phyloP scores from a whole-genome alignment of 257 asterid species.

The Knoxia roxburghii region DNA sequence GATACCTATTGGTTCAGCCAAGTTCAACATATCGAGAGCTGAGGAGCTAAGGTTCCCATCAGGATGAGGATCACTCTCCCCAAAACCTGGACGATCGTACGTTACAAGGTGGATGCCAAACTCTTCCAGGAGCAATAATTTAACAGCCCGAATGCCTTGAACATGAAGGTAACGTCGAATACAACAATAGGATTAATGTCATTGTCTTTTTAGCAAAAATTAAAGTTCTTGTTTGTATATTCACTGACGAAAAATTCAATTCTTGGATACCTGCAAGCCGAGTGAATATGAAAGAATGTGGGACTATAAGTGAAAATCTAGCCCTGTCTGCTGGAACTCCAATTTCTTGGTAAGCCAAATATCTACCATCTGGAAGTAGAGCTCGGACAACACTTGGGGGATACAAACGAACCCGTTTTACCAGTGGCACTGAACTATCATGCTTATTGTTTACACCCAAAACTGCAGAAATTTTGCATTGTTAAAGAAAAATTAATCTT shows the following conservation, averaged over 20 bases:
- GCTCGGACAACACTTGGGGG: constrained; percentile 64
- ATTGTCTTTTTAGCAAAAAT: neutral
- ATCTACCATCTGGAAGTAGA: constrained; percentile 74
- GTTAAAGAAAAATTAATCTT: neutral
- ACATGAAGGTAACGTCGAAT: too few species aligned
- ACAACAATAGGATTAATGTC: neutral
- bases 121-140: constrained; percentile 51
- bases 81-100: constrained; percentile 92
- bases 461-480: constrained; percentile 39
- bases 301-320: constrained; percentile 45
- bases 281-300: constrained; percentile 75
- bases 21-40: constrained; percentile 59
- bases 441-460: constrained; percentile 36
- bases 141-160: constrained; percentile 64
- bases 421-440: constrained; percentile 27
- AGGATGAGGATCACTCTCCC: constrained; percentile 86
- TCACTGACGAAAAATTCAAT: neutral
- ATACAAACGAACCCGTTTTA: constrained; percentile 48
- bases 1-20: constrained; percentile 54
- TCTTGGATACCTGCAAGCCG: constrained; percentile 56
- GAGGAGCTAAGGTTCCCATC: constrained; percentile 65
- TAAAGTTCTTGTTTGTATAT: too few species aligned
- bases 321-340: constrained; percentile 75
- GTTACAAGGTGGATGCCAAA: constrained; percentile 73
- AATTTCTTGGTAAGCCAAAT: constrained; percentile 61